Evolutionary conservation across 305 asterid species (phyloP).

Genomic region (Stenogyne calaminthoides): DNA sequence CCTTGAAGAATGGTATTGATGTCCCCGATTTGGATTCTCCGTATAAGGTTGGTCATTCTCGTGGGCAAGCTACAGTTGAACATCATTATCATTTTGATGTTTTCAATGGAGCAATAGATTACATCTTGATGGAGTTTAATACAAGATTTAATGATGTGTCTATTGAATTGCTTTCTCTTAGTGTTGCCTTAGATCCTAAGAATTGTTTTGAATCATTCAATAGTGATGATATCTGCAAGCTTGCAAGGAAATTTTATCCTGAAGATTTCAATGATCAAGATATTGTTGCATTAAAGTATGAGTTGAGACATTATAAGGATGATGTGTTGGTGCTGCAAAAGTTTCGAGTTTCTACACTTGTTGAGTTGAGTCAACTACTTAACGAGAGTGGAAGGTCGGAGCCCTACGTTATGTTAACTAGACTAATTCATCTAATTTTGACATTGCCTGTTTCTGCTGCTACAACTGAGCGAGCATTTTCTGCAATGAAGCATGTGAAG

Average conservation of each 20-base stretch:
- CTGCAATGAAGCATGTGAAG: not conserved
- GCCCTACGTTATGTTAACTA: too few species aligned
- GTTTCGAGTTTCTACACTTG: not conserved
- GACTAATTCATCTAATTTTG: too few species aligned
- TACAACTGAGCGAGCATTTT: not conserved
- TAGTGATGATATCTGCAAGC: not conserved
- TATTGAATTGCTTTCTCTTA: not conserved
- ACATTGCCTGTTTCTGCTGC: too few species aligned
- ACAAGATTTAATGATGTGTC: not conserved
- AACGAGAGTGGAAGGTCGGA: too few species aligned
- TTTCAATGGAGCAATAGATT: not conserved
- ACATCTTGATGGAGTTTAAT: not conserved
- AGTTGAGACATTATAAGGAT: not conserved
- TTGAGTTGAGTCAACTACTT: too few species aligned
- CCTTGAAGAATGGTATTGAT: not conserved
- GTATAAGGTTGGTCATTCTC: not conserved
- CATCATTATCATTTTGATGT: not conserved
- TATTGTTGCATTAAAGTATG: not conserved
- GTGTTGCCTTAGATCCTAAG: not conserved
- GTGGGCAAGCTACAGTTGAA: not conserved
- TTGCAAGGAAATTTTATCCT: not conserved
- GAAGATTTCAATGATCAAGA: not conserved
- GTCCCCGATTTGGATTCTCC: not conserved
- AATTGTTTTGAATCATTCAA: not conserved
- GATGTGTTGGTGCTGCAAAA: not conserved